Base-by-base conservation (phyloP, 2,329 filamentous ascomycete genomes). In the Cladosporium sp. region DNA sequence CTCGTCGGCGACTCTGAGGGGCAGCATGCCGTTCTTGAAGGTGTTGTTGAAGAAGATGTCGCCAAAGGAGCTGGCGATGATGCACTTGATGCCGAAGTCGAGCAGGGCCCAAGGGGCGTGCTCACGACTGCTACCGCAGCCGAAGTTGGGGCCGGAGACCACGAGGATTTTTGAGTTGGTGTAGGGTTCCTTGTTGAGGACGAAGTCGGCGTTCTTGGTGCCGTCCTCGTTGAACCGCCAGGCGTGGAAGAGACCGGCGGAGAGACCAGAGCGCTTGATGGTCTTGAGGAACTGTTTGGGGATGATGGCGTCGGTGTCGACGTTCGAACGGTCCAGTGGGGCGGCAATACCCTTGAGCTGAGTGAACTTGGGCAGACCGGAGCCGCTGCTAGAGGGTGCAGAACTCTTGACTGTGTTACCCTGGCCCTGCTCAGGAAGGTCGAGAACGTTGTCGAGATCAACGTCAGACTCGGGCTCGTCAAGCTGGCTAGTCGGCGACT, bases 1-100 rank as follows among this genome's bases (percentile, higher is more conserved):
- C 59, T 82, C 72, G 69, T 92, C 83, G 32, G 79, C 74, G 66
- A 97, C 86, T 54, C 79, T 74, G 56, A 97, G 83, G 44, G 92
- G 91, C 58, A 97, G 77, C 93, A 97, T 97, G 75, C 92, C 92
- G 76, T 98, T 98, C 81, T 98, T 97, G 82, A 96, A 97, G n/a
- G 87, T 93, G 78, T 98, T 98, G 82, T 95, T 96, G 82, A 92
- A 95, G 83, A 96, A 96, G 71, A 98, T 98, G 67, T 95, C 89
- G 54, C 86, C 87, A 61, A 82, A 88, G 1, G 87, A 91, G 1
- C 89, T 89, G 1, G 92, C 93, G 62, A 97, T 95, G 65, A 97
- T 80, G 69, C 86, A 92, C 68, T 86, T 89, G 75, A 98, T 95
- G 61, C 93, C 93, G 63, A 97, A 97, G 73, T 97, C 93, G 53